A percentile compares a stretch with the other conserved stretches of the same genome.
These are phyloP conservation scores for Dipteronia sinensis DNA, from an alignment of 345 rosid genomes.

Conservation along the genomic window DNA sequence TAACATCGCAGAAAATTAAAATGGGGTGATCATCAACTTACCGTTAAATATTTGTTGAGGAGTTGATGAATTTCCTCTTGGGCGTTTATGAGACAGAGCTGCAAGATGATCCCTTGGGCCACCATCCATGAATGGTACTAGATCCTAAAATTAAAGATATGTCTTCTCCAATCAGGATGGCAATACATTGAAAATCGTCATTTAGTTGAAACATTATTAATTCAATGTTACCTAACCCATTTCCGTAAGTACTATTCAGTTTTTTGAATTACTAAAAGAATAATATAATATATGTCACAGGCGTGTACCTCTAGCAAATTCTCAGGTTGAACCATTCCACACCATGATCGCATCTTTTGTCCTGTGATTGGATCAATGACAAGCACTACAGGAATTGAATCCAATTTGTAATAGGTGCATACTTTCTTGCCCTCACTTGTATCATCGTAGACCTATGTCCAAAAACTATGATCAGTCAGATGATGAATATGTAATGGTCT, in stretches of 20 bases:
- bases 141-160: constrained; percentile 49
- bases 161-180: constrained; percentile 15
- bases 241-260: not conserved
- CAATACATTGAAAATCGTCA: not conserved
- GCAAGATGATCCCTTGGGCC: constrained; percentile 83
- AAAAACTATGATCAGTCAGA: constrained; percentile 10
- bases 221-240: not conserved
- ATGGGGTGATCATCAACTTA: constrained; percentile 17
- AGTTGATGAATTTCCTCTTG: constrained; percentile 65
- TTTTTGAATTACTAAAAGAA: not conserved
- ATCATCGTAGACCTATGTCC: constrained; percentile 77
- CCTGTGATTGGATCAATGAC: constrained; percentile 97
- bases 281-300: not conserved
- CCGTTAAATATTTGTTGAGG: constrained; percentile 70
- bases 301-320: constrained; percentile 71
- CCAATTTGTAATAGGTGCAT: constrained; percentile 84
- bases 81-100: constrained; percentile 80
- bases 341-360: constrained; percentile 88
- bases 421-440: constrained; percentile 92
- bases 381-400: constrained; percentile 84
- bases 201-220: constrained; percentile 1
- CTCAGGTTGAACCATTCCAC: constrained; percentile 93
- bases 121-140: constrained; percentile 91
- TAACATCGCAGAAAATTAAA: not conserved
- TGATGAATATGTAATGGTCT: not conserved